phyloP scores from a whole-genome alignment of 495 filamentous ascomycete species.

The Neurospora sp. region DNA sequence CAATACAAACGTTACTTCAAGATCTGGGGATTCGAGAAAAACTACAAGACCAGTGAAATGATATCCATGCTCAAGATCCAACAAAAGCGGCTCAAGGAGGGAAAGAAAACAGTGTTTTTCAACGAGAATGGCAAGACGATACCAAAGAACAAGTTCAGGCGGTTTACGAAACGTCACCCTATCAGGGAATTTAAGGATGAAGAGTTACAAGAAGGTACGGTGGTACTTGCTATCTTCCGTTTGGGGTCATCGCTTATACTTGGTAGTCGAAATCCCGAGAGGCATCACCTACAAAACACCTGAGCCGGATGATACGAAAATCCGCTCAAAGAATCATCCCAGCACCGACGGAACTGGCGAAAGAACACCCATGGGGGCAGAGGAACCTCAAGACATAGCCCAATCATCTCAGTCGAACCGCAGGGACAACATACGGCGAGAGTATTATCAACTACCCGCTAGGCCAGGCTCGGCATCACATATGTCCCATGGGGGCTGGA shows the following conservation, averaged over 20 bases:
- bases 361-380: neutral
- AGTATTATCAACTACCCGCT: neutral
- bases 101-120: slow-evolving; percentile 13
- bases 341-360: neutral
- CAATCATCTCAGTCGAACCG: neutral
- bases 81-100: slow-evolving; percentile 2
- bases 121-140: slow-evolving; percentile 5
- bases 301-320: slow-evolving; percentile 1
- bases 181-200: neutral
- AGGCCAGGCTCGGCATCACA: neutral
- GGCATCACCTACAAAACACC: slow-evolving; percentile 8
- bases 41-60: slow-evolving; percentile 14
- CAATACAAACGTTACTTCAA: slow-evolving; percentile 22
- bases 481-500: neutral
- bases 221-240: neutral
- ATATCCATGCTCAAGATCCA: slow-evolving; percentile 15
- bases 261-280: slow-evolving; percentile 4
- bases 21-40: slow-evolving; percentile 19
- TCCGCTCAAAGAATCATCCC: neutral
- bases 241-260: neutral
- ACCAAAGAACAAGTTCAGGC: slow-evolving; percentile 5
- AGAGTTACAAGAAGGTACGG: neutral
- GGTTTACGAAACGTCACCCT: slow-evolving; percentile 11
- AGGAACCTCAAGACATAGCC: neutral
- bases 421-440: neutral